Base-by-base conservation (phyloP, 192 early-diverging fungal genomes). In the Gaertneriomyces semiglobifer region DNA sequence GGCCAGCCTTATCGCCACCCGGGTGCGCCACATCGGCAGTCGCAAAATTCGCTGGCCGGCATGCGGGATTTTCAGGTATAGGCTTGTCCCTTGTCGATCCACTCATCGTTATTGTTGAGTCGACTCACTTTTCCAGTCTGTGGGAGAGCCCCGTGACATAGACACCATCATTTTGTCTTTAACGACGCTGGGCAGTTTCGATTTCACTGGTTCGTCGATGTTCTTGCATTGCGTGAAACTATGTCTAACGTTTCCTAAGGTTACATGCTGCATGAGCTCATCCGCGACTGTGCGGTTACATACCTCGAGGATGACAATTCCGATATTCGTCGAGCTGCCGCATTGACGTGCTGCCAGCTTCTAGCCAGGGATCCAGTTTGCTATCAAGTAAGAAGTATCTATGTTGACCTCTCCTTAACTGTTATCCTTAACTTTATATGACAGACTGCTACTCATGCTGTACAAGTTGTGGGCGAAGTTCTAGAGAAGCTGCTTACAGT, bases 401-500 rank as follows among this genome's bases (percentile, higher is more conserved):
- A 12, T 16, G 39, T 39, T 43, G 42, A 40, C 33, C 4, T 33
- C 44, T 19, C 12, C 12, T 65, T 14, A 54, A 54, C 12, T 2
- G 1, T 65, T 12, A 39, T 65, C 20, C 60, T 20, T 63, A 41
- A 56, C 5, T 12, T 12, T 10, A 12, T 8, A 18, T 14, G 8
- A 38, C 47, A 79, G 69, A 79, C 74, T 12, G 80, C 77, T 63
- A 80, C 69, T 6, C 82, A 93, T 60, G 86, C 93, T 5, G 82
- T 92, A 58, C 84, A 94, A 70, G 84, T 95, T 7, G 88, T 94
- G 0, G 83, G 87, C 19, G 91, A 95, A 51, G 87, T 95, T 0
- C 79, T 95, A n/a, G 91, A 96, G 73, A 90, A 88, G 59, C 80
- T 98, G 10, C 75, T 98, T 57, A 84, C 88, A 6, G 91, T 92